A percentile compares a stretch with the other conserved stretches of the same genome.
These are phyloP conservation scores for Phycomyces blakesleeanus DNA, from an alignment of 192 early-diverging fungal species.

Conservation along the genomic window DNA sequence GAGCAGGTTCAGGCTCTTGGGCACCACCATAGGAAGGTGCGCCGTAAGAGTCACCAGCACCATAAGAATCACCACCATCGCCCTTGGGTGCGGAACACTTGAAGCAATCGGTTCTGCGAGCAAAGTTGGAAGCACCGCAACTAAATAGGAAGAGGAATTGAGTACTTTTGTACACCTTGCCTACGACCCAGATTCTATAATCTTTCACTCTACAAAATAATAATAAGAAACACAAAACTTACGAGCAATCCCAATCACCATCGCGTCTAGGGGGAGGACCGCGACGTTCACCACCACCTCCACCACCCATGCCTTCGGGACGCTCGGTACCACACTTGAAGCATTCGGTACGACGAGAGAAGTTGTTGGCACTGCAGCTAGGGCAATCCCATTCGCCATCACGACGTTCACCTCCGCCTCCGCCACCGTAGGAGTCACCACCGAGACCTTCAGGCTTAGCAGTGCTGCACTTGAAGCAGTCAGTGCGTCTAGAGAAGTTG, in stretches of 20 bases:
- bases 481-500: constrained; percentile 23
- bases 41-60: constrained; percentile 6
- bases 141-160: background rate
- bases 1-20: background rate
- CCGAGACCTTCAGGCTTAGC: constrained; percentile 29
- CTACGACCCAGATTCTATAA: no score
- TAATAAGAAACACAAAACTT: constrained; percentile 13
- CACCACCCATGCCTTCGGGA: constrained; percentile 26
- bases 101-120: constrained; percentile 26
- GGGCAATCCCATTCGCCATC: constrained; percentile 30
- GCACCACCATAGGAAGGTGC: constrained; percentile 1
- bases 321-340: constrained; percentile 21
- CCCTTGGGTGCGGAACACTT: constrained; percentile 19
- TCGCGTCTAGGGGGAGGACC: constrained; percentile 22
- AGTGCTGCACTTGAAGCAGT: constrained; percentile 26
- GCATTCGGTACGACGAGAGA: constrained; percentile 24
- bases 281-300: constrained; percentile 15
- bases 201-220: no score
- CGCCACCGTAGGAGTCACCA: constrained; percentile 8
- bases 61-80: constrained; percentile 6
- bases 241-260: constrained; percentile 33
- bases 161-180: no score
- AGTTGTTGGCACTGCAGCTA: constrained; percentile 20
- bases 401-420: background rate
- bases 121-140: constrained; percentile 24